Conservation (phyloP, 306 rosid genomes). For the Sophora flavescens region DNA sequence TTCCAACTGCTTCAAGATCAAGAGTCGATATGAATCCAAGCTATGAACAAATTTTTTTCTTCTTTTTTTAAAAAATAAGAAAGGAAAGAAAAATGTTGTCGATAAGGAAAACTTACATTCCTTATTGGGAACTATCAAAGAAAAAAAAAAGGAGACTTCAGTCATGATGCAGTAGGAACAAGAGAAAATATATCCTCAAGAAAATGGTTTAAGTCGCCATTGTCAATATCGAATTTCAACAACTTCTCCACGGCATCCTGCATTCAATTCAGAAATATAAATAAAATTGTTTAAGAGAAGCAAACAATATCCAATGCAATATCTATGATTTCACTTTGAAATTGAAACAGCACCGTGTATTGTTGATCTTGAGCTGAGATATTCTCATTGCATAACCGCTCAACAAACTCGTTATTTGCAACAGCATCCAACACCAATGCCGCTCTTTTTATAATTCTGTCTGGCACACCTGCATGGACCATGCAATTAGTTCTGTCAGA, state of each 20-base stretch:
- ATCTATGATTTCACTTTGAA: conserved; percentile 38
- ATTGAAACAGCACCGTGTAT: conserved; percentile 64
- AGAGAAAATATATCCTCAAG: conserved; percentile 67
- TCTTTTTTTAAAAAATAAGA: not conserved
- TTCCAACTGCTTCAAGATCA: conserved; percentile 28
- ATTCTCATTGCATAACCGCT: conserved; percentile 67
- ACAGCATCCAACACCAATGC: conserved; percentile 73
- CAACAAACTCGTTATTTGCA: conserved; percentile 61
- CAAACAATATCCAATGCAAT: too few species aligned
- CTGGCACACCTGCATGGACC: conserved; percentile 71
- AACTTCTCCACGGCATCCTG: conserved; percentile 79
- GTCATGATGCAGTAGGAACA: conserved; percentile 37
- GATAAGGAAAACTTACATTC: not conserved
- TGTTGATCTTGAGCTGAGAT: conserved; percentile 69
- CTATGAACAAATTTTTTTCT: not conserved
- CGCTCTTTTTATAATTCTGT: conserved; percentile 82
- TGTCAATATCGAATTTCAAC: conserved; percentile 72
- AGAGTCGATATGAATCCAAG: conserved; percentile 5
- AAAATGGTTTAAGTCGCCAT: conserved; percentile 67
- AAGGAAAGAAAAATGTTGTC: not conserved
- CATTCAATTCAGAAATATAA: conserved; percentile 39
- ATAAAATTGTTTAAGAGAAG: conserved; percentile 15
- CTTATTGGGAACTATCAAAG: conserved; percentile 6
- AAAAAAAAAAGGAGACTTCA: not conserved
- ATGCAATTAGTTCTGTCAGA: conserved; percentile 15